phyloP scores from a whole-genome alignment of 208 protist genomes.

The Lotmaria passim region DNA sequence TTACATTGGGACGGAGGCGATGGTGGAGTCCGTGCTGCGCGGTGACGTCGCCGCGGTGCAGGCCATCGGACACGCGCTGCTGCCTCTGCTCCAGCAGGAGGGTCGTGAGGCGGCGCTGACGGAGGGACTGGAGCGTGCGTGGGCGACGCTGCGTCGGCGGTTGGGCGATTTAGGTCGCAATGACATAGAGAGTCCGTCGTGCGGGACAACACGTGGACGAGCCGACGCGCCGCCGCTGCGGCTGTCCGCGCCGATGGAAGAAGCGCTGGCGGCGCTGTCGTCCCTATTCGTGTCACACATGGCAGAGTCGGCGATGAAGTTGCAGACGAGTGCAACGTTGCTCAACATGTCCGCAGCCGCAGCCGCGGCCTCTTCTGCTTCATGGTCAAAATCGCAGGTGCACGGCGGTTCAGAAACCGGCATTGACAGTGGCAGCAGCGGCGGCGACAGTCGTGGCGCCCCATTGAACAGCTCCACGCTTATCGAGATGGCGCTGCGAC shows the following conservation, averaged over 20 bases:
- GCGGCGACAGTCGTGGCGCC: background rate
- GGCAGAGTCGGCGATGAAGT: slow-evolving; percentile 33
- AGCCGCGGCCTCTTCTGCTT: background rate
- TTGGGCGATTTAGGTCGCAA: slow-evolving; percentile 34
- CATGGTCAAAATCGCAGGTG: too few species aligned
- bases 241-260: slow-evolving; percentile 33
- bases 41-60: slow-evolving; percentile 28
- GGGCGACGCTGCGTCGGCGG: slow-evolving; percentile 23
- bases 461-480: slow-evolving; percentile 22
- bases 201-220: background rate
- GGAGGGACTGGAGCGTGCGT: slow-evolving; percentile 31
- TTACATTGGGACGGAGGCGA: slow-evolving; percentile 10
- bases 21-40: slow-evolving; percentile 32
- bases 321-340: background rate
- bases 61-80: slow-evolving; percentile 11
- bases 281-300: slow-evolving; percentile 49
- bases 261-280: slow-evolving; percentile 45
- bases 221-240: background rate
- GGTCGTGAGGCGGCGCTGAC: slow-evolving; percentile 31
- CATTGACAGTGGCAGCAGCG: background rate
- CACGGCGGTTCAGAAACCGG: background rate
- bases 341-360: background rate
- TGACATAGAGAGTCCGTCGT: background rate
- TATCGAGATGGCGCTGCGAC: slow-evolving; percentile 37
- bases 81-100: slow-evolving; percentile 34